Conservation (phyloP, 1,139 yeast genomes). For the Protomyces arabidopsidicola region DNA sequence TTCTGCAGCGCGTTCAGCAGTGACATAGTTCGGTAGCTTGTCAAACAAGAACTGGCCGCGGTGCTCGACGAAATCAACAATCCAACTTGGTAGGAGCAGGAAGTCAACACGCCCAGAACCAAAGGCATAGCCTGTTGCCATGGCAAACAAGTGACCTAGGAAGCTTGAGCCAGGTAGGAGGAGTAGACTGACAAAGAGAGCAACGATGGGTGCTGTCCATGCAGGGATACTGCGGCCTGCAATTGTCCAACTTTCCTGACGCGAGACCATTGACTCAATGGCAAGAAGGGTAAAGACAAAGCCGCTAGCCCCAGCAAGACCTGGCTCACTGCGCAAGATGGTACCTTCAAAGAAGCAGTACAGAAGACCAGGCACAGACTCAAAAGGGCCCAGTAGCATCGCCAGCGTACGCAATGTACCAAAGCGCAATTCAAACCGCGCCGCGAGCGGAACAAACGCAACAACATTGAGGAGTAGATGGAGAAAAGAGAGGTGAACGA, state of each 20-base stretch:
- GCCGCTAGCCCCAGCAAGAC: constrained; percentile 47
- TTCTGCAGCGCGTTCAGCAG: constrained; percentile 9
- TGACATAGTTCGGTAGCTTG: constrained; percentile 8
- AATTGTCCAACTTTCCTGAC: background rate
- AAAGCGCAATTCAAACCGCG: constrained; percentile 60
- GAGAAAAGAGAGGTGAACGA: constrained; percentile 57
- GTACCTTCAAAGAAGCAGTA: constrained; percentile 19
- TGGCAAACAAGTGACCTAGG: constrained; percentile 1
- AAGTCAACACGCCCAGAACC: constrained; percentile 20
- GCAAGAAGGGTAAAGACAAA: constrained; percentile 70
- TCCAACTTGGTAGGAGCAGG: constrained; percentile 5
- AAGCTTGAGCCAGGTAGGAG: constrained; percentile 16
- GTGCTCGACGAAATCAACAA: constrained; percentile 16
- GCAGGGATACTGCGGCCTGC: constrained; percentile 11
- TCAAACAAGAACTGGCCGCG: background rate
- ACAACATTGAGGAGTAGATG: constrained; percentile 64
- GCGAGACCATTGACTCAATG: constrained; percentile 13
- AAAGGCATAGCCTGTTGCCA: constrained; percentile 8
- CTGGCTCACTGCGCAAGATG: constrained; percentile 13
- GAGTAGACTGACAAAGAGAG: background rate
- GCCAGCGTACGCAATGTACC: constrained; percentile 89
- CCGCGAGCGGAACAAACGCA: constrained; percentile 58
- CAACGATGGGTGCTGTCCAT: constrained; percentile 2
- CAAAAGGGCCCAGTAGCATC: constrained; percentile 51
- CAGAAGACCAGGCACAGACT: constrained; percentile 26